Conservation (phyloP, 2,329 filamentous ascomycete genomes). For the Talaromyces atroroseus region DNA sequence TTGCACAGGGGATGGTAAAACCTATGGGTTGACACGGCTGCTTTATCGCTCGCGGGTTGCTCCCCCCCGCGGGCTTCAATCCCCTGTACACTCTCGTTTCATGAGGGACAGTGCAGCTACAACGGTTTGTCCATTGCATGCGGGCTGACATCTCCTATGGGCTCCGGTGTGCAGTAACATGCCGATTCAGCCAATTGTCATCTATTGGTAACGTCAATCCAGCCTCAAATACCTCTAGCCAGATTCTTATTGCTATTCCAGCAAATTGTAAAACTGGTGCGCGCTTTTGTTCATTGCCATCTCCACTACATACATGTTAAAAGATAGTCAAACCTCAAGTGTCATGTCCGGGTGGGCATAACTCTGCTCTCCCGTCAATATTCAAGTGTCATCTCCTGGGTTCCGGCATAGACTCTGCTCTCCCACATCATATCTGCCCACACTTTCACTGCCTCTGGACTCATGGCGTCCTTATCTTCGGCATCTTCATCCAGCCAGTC, state of each 20-base stretch:
- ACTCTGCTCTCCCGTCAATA: too few relatives aligned
- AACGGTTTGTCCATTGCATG: background rate
- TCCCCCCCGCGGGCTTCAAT: background rate
- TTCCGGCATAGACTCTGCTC: background rate
- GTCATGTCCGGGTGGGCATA: too few relatives aligned
- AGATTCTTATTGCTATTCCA: too few relatives aligned
- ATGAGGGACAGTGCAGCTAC: background rate
- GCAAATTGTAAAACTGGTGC: too few relatives aligned
- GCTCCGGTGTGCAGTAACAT: background rate
- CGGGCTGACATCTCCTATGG: background rate
- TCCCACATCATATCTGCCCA: slow-evolving; percentile 5
- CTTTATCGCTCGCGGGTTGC: background rate
- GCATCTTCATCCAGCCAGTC: slow-evolving; percentile 1
- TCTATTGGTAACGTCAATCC: too few relatives aligned
- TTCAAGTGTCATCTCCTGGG: background rate
- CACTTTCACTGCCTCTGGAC: background rate
- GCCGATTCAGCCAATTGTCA: background rate
- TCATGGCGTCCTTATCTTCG: background rate
- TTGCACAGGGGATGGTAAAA: too few relatives aligned
- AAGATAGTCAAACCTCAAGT: too few relatives aligned
- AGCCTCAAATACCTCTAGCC: too few relatives aligned
- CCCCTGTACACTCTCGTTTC: background rate
- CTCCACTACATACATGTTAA: too few relatives aligned
- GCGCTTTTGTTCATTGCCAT: too few relatives aligned
- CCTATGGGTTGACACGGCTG: too few relatives aligned